Percentiles rank a stretch among this genome's conserved stretches.
These are phyloP conservation scores for Radiomyces spectabilis DNA, from an alignment of 192 early-diverging fungal genomes.

Conservation along the genomic window DNA sequence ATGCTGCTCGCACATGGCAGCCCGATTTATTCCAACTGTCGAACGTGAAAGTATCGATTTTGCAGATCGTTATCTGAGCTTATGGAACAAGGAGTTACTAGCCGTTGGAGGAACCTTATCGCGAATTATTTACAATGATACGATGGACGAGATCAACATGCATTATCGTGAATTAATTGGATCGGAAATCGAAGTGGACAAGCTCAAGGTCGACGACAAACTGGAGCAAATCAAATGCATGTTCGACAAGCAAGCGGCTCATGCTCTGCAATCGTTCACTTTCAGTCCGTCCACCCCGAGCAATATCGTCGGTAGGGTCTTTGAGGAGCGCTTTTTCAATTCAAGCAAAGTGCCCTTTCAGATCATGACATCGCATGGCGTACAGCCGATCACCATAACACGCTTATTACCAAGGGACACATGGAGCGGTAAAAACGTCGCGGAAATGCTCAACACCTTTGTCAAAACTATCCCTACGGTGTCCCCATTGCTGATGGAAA, in stretches of 20 bases:
- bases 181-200: slow-evolving; percentile 19
- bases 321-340: slow-evolving; percentile 50
- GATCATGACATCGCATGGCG: slow-evolving; percentile 64
- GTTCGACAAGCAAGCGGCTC: slow-evolving; percentile 58
- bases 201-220: slow-evolving; percentile 32
- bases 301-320: slow-evolving; percentile 49
- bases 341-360: slow-evolving; percentile 35
- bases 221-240: slow-evolving; percentile 9
- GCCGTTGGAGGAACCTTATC: slow-evolving; percentile 63
- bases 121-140: slow-evolving; percentile 72
- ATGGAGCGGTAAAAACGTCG: slow-evolving; percentile 19
- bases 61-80: slow-evolving; percentile 67
- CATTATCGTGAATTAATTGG: slow-evolving; percentile 44
- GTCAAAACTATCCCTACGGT: slow-evolving; percentile 60
- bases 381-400: slow-evolving; percentile 38
- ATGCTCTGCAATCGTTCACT: slow-evolving; percentile 58
- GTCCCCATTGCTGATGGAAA: slow-evolving; percentile 35
- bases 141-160: slow-evolving; percentile 50
- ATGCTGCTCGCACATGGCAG: slow-evolving; percentile 68
- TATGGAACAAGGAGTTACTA: slow-evolving; percentile 82
- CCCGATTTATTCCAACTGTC: slow-evolving; percentile 85
- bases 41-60: slow-evolving; percentile 89
- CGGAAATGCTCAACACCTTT: slow-evolving; percentile 54
- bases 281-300: slow-evolving; percentile 70
- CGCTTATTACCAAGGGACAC: slow-evolving; percentile 25